Evolutionary conservation across 2,329 filamentous ascomycete species (phyloP).

Genomic region (Pseudogymnoascus destructans): DNA sequence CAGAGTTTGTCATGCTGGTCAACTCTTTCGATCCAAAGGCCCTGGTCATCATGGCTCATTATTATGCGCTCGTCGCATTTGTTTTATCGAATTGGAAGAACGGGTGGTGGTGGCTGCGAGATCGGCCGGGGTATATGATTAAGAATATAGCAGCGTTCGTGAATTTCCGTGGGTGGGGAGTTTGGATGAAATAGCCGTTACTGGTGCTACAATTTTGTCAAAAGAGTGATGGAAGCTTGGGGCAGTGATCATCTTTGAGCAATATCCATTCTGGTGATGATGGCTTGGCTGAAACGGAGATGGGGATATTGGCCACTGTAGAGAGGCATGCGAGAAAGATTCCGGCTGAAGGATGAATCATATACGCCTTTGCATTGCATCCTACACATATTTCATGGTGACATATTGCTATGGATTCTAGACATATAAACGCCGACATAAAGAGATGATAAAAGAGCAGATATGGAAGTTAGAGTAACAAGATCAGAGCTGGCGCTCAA

Average conservation of each 20-base stretch:
- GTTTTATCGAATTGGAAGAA: constrained; percentile 11
- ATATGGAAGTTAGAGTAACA: background rate
- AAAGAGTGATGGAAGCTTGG: background rate
- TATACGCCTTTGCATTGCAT: background rate
- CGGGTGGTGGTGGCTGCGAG: constrained; percentile 16
- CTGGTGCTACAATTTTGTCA: background rate
- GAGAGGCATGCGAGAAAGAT: background rate
- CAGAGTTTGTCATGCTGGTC: constrained; percentile 13
- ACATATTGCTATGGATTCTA: background rate
- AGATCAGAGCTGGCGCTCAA: background rate
- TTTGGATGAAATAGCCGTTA: constrained; percentile 16
- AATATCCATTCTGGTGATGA: background rate
- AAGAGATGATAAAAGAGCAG: background rate
- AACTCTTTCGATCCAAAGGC: constrained; percentile 14
- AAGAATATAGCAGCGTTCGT: constrained; percentile 14
- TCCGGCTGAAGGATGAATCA: background rate
- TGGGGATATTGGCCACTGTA: background rate
- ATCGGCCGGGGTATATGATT: constrained; percentile 17
- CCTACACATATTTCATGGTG: background rate
- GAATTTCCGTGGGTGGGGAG: constrained; percentile 1
- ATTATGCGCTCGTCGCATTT: constrained; percentile 15
- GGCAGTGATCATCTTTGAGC: background rate
- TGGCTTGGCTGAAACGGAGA: background rate
- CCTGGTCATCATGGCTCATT: constrained; percentile 16
- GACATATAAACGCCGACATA: background rate